These are phyloP conservation scores for Fusarium liriodendri DNA, from an alignment of 2,329 filamentous ascomycete genomes.

Conservation along the genomic window DNA sequence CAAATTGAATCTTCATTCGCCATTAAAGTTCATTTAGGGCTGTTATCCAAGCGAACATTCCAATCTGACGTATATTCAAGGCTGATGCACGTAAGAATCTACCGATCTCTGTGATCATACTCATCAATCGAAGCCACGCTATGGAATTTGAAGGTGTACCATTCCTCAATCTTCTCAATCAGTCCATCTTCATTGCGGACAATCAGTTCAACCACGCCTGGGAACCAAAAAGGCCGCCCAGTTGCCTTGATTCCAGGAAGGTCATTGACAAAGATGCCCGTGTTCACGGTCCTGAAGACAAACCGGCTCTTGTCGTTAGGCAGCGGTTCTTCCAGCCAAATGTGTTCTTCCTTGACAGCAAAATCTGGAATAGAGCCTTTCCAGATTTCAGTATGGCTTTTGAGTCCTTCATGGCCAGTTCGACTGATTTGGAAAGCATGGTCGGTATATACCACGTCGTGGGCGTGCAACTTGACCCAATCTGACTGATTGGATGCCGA, in stretches of 20 bases:
- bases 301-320: neutral
- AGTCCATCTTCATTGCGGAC: neutral
- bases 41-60: neutral
- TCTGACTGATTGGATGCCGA: neutral
- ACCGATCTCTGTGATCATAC: neutral
- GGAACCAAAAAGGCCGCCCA: neutral
- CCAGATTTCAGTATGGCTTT: neutral
- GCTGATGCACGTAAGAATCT: neutral
- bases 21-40: neutral
- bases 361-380: neutral
- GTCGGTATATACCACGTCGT: neutral
- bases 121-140: neutral
- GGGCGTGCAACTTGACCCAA: neutral
- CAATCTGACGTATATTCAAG: neutral
- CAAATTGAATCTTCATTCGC: neutral
- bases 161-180: neutral
- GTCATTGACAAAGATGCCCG: neutral
- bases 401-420: neutral
- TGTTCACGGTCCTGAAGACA: neutral
- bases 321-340: neutral
- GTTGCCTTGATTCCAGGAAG: neutral
- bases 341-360: neutral
- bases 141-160: neutral
- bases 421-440: neutral
- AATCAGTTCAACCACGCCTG: neutral